Conservation (phyloP, 306 rosid species). For the Corylus americana region DNA sequence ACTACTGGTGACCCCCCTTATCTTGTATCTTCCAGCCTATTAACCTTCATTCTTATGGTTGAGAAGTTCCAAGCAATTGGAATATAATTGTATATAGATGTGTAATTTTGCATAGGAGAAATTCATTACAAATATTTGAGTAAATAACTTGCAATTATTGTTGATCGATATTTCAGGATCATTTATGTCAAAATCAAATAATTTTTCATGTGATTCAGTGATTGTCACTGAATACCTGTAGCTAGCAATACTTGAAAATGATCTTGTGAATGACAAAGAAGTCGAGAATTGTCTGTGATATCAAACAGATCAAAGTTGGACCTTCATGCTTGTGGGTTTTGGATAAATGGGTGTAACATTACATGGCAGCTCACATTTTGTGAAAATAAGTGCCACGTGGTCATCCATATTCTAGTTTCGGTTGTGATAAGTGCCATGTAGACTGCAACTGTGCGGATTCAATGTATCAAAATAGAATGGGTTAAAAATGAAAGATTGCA, state of each 20-base stretch:
- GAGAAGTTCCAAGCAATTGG: background rate
- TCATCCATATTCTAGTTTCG: too few species aligned
- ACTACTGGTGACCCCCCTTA: slow-evolving; percentile 48
- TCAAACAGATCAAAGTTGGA: background rate
- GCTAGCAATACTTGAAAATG: too few species aligned
- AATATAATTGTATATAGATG: background rate
- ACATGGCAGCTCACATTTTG: too few species aligned
- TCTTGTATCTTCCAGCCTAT: background rate
- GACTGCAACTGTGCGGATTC: too few species aligned
- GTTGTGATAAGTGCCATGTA: too few species aligned
- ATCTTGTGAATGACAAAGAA: background rate
- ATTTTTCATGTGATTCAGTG: background rate
- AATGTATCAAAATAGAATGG: too few species aligned
- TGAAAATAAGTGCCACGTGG: too few species aligned
- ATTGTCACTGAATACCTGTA: background rate
- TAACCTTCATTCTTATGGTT: background rate
- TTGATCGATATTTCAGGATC: too few species aligned
- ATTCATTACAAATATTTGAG: background rate
- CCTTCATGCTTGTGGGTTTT: background rate
- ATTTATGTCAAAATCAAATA: too few species aligned
- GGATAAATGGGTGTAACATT: background rate
- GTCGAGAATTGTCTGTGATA: background rate
- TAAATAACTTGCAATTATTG: background rate
- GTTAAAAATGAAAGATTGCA: too few species aligned
- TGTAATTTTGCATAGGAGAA: background rate